Base-by-base conservation (phyloP, 306 rosid genomes). In the Cercis canadensis region DNA sequence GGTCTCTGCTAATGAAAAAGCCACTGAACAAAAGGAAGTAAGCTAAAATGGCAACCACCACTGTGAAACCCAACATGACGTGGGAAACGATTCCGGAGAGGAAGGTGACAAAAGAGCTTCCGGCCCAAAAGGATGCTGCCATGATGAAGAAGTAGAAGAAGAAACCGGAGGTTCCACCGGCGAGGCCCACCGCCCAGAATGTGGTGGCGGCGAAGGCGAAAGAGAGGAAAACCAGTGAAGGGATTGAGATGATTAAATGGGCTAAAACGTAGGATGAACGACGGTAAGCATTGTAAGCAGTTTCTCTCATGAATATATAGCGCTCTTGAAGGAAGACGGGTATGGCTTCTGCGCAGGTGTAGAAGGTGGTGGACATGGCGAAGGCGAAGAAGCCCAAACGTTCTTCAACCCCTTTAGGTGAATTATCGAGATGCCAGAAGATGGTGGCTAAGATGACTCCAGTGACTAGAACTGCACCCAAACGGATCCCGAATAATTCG, bases 251-350 rank as follows among this genome's bases (percentile, higher is more conserved):
- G 39, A 93, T n/a, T 0, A 93, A 80, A 37, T 88, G 96, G 0
- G 97, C 84, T 0, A 90, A 81, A 5, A 93, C 97, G 54, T 93
- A 93, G 14, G 97, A 90, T 8, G 97, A 93, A 2, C 98, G 83
- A 6, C 98, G 97, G 74, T 93, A 93, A 1, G 98, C 97, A 24
- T 93, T 90, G 86, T 87, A 83, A 3, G 97, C 94, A 0, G 98
- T 93, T 65, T 93, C 98, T 19, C 98, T 85, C 96, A 93, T 93
- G 88, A 93, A 93, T n/a, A 93, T 93, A 81, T 90, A 90, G 10
- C 98, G 92, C 61, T 93, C 98, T 78, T 93, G 98, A 41, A 93
- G 92, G 72, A 93, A 93, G 2, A 80, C 80, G 0, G 98, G 98
- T 8, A 93, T 81, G 19, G 97, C 96, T 70, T 93, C 98, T 0